Evolutionary conservation across 2,329 filamentous ascomycete genomes (phyloP).

Genomic region (Fusarium annulatum): DNA sequence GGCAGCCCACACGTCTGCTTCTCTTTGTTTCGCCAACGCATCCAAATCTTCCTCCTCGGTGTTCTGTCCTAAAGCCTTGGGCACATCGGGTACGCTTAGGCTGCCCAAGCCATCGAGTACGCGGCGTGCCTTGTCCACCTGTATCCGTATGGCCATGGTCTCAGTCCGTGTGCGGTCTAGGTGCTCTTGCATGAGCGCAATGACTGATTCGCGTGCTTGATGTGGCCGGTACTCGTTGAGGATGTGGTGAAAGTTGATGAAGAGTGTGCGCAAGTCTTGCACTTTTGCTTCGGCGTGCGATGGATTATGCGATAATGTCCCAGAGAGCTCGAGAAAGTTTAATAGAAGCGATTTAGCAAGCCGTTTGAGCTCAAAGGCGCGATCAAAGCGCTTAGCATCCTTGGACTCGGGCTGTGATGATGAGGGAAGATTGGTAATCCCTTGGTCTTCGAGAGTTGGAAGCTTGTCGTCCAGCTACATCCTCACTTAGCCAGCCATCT

Average conservation of each 20-base stretch:
- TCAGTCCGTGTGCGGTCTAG: slow-evolving; percentile 78
- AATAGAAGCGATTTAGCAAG: slow-evolving; percentile 87
- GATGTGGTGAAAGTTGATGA: slow-evolving; percentile 92
- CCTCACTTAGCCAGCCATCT: neutral
- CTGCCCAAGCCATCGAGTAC: slow-evolving; percentile 76
- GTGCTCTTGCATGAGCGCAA: slow-evolving; percentile 87
- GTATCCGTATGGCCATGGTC: slow-evolving; percentile 74
- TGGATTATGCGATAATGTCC: slow-evolving; percentile 52
- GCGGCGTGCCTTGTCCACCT: slow-evolving; percentile 77
- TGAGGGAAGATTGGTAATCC: slow-evolving; percentile 73
- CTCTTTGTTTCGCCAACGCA: slow-evolving; percentile 38
- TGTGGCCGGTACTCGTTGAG: slow-evolving; percentile 95
- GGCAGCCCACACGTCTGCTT: slow-evolving; percentile 55
- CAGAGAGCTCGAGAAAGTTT: slow-evolving; percentile 87
- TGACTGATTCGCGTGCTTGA: slow-evolving; percentile 88
- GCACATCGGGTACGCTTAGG: slow-evolving; percentile 52
- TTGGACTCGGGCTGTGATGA: slow-evolving; percentile 55
- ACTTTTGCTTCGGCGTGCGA: slow-evolving; percentile 75
- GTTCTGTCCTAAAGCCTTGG: slow-evolving; percentile 23
- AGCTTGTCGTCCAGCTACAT: slow-evolving; percentile 69
- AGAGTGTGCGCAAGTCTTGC: slow-evolving; percentile 80
- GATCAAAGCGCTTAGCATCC: slow-evolving; percentile 68
- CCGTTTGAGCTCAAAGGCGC: slow-evolving; percentile 76
- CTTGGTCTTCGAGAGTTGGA: slow-evolving; percentile 74
- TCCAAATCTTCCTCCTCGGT: slow-evolving; percentile 36